Base-by-base conservation (phyloP, 2,329 filamentous ascomycete species). In the Aspergillus arachidicola region DNA sequence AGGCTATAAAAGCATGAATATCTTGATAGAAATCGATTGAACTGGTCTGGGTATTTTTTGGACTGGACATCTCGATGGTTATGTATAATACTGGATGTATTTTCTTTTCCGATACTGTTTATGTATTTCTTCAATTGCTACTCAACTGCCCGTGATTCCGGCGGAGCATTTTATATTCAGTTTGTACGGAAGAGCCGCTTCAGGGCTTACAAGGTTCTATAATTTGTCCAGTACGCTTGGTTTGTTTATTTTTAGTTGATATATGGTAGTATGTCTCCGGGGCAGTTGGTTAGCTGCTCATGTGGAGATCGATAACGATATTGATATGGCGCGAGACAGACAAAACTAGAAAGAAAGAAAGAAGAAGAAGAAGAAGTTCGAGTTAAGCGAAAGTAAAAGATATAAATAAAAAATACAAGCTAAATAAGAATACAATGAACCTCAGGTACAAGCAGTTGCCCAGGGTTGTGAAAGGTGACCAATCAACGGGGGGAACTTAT, bases 401-500 rank as follows among this genome's bases (percentile, higher is more conserved):
- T 5, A 21, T 6, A 28, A 28, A 23, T 19, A 30, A 19, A 19
- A 3, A 28, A 30, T 30, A 2, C 3, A 30, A 1, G 19, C 3
- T 4, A 23, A 21, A 21, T 19, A 2, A 6, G 12, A 36, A 36
- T 12, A 36, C 34, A 14, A 36, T 36, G 14, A 16, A 16, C 34
- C 12, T 16, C 3, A 34, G 11, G 32, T 14, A 36, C 12, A 6
- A 21, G 41, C 41, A 46, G 6, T 41, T 41, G 43, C 43, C 6
- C 3, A 26, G 3, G n/a, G 32, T 12, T 36, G 51, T n/a, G 16
- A n/a, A 28, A 5, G n/a, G 34, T n/a, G 55, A 36, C 63, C 63
- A 65, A 65, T 65, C 63, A 65, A 26, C 34, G 60, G 34, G 46
- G 60, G 56, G 32, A 55, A 64, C 63, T 64, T 59, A 65, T 63